phyloP scores from a whole-genome alignment of 2,329 filamentous ascomycete species.

The Fusarium paranaense region DNA sequence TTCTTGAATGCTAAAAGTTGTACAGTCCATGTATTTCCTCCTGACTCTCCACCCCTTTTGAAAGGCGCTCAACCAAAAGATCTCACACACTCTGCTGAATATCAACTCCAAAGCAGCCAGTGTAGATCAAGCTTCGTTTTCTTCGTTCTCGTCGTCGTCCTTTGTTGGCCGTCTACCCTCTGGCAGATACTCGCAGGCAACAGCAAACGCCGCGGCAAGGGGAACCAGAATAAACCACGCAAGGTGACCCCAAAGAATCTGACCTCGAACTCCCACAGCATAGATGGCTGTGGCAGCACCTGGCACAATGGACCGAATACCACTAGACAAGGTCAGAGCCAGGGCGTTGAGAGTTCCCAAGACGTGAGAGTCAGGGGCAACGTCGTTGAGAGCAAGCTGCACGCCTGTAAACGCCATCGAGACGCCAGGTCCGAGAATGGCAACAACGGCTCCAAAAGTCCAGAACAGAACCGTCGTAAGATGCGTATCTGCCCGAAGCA shows the following conservation, averaged over 20 bases:
- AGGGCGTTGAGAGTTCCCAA: slow-evolving; percentile 78
- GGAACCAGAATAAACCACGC: slow-evolving; percentile 51
- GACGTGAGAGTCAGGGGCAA: slow-evolving; percentile 71
- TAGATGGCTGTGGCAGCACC: slow-evolving; percentile 75
- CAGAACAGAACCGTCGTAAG: slow-evolving; percentile 65
- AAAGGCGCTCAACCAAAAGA: neutral
- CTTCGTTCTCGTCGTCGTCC: slow-evolving; percentile 19
- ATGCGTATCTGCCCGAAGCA: slow-evolving; percentile 51
- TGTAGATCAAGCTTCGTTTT: neutral
- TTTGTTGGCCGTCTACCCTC: slow-evolving; percentile 37
- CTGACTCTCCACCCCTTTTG: neutral
- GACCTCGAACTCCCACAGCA: slow-evolving; percentile 72
- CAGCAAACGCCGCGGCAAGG: slow-evolving; percentile 43
- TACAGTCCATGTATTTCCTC: neutral
- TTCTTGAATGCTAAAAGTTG: neutral
- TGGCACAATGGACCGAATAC: slow-evolving; percentile 73
- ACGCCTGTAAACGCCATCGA: slow-evolving; percentile 77
- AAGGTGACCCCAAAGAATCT: slow-evolving; percentile 71
- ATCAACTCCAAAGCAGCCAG: neutral
- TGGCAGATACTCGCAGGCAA: slow-evolving; percentile 45
- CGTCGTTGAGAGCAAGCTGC: slow-evolving; percentile 81
- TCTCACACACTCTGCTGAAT: neutral
- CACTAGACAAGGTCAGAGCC: slow-evolving; percentile 68
- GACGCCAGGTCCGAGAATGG: slow-evolving; percentile 69
- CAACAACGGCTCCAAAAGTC: slow-evolving; percentile 56